Evolutionary conservation across 495 filamentous ascomycete genomes (phyloP).

Genomic region (Xylaria castorea): DNA sequence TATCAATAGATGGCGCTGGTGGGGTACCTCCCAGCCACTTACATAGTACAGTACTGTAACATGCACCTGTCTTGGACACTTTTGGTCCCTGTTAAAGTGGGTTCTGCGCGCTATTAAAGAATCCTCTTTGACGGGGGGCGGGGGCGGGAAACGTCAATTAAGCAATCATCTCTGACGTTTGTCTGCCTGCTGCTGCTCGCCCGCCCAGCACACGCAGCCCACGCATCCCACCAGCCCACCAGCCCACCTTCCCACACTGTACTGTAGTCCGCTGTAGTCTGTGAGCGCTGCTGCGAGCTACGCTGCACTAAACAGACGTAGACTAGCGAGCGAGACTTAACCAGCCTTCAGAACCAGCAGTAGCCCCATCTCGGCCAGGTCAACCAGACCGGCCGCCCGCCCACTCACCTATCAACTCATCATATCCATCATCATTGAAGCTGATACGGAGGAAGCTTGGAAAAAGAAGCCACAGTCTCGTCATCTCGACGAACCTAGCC

Average conservation of each 20-base stretch:
- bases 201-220: background rate
- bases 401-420: conserved; percentile 19
- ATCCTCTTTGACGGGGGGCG: conserved; percentile 3
- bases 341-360: conserved; percentile 4
- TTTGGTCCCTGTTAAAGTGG: conserved; percentile 1
- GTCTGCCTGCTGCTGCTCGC: background rate
- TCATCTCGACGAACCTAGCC: conserved; percentile 16
- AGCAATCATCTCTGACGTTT: conserved; percentile 23
- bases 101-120: background rate
- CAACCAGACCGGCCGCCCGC: conserved; percentile 5
- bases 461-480: conserved; percentile 23
- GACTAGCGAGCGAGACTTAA: conserved; percentile 6
- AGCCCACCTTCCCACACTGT: conserved; percentile 13
- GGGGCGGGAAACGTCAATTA: conserved; percentile 11
- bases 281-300: background rate
- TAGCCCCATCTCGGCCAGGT: conserved; percentile 16
- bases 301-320: background rate
- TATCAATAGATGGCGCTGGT: background rate
- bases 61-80: too few relatives aligned
- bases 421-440: conserved; percentile 22
- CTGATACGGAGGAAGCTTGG: conserved; percentile 7
- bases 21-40: background rate
- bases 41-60: background rate
- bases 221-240: conserved; percentile 6
- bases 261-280: background rate